Evolutionary conservation across 139 green algal genomes (phyloP).

Genomic region (Zygnema circumcarinatum): DNA sequence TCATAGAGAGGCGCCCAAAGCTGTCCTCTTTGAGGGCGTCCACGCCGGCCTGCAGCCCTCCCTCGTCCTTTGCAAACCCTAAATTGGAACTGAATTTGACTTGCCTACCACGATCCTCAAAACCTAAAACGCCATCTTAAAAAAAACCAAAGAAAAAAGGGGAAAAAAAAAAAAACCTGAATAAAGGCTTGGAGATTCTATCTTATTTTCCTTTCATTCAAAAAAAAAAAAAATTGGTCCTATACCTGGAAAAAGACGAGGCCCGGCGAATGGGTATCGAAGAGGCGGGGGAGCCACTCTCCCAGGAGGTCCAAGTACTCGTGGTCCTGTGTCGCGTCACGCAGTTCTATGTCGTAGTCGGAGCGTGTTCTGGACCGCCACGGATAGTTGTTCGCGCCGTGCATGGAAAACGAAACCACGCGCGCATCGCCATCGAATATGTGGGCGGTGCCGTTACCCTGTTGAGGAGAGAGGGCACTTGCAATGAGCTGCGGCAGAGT

Average conservation of each 20-base stretch:
- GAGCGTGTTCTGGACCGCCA: constrained; percentile 69
- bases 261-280: constrained; percentile 65
- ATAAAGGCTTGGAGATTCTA: too few species aligned
- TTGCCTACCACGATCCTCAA: too few species aligned
- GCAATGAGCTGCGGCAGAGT: background rate
- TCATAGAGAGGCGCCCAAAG: constrained; percentile 67
- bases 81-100: too few species aligned
- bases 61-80: constrained; percentile 35
- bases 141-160: too few species aligned
- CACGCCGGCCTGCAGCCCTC: constrained; percentile 72
- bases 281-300: constrained; percentile 64
- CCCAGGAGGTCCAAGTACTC: constrained; percentile 64
- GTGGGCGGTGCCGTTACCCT: constrained; percentile 75
- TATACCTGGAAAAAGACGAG: constrained; percentile 75
- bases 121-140: too few species aligned
- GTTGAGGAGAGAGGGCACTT: background rate
- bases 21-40: constrained; percentile 72
- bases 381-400: constrained; percentile 78
- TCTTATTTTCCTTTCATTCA: constrained; percentile 4
- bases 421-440: constrained; percentile 72
- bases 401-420: constrained; percentile 76
- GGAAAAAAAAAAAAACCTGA: too few species aligned
- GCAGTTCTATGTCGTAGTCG: constrained; percentile 71
- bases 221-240: too few species aligned
- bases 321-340: constrained; percentile 60